Evolutionary conservation across 257 asterid species (phyloP).

Genomic region (Scutellaria minor): DNA sequence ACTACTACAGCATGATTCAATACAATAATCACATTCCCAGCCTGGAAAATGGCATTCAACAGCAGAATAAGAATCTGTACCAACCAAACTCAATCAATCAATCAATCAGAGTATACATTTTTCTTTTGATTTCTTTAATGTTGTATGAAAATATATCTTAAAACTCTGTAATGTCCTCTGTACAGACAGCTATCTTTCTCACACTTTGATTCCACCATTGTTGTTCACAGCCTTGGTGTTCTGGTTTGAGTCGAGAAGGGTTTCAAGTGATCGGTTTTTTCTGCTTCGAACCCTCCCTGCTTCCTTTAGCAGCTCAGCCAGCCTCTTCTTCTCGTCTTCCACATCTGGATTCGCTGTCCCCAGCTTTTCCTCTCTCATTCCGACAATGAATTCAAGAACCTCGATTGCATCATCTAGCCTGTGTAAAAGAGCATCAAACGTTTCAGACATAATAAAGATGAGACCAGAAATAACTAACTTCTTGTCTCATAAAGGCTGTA

Average conservation of each 20-base stretch:
- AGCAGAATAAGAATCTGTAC: constrained; percentile 45
- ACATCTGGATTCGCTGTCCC: constrained; percentile 98
- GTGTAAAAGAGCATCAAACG: constrained; percentile 22
- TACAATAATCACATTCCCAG: constrained; percentile 37
- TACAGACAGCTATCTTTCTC: constrained; percentile 59
- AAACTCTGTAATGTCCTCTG: constrained; percentile 44
- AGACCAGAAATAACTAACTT: constrained; percentile 24
- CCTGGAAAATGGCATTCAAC: constrained; percentile 46
- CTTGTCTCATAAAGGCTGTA: constrained; percentile 11
- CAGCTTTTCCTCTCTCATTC: constrained; percentile 94
- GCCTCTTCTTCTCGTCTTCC: constrained; percentile 87
- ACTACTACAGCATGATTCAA: constrained; percentile 26
- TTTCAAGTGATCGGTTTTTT: constrained; percentile 79
- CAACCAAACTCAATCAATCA: constrained; percentile 54
- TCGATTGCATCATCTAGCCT: constrained; percentile 91
- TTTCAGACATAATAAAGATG: constrained; percentile 19
- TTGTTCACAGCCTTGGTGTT: constrained; percentile 43
- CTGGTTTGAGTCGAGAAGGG: constrained; percentile 70
- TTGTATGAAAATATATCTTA: constrained; percentile 42
- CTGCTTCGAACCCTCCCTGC: constrained; percentile 75
- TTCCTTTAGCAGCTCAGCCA: constrained; percentile 83
- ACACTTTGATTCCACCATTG: constrained; percentile 61
- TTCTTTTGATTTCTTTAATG: constrained; percentile 35
- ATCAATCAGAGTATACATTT: constrained; percentile 37
- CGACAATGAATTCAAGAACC: constrained; percentile 78